phyloP scores from a whole-genome alignment of 306 rosid species.

The Castanea crenata region DNA sequence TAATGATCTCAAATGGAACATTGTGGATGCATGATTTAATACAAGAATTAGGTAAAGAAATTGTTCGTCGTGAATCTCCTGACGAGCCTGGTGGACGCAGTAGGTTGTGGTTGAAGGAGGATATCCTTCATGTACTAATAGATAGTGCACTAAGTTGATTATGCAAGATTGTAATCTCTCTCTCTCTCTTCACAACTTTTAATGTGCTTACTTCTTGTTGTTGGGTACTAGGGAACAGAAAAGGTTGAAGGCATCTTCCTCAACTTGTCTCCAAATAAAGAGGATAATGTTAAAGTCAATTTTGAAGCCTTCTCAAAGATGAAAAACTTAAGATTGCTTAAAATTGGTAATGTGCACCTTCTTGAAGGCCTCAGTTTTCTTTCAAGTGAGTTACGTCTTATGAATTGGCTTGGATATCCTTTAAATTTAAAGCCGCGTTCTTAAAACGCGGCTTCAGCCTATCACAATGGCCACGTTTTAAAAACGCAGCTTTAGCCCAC shows the following conservation, averaged over 20 bases:
- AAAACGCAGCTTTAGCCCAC: too few relatives aligned
- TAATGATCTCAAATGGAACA: background rate
- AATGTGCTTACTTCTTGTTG: background rate
- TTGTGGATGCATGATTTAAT: conserved; percentile 1
- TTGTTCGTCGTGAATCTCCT: conserved; percentile 8
- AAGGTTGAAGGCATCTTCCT: conserved; percentile 18
- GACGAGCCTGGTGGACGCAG: background rate
- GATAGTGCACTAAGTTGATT: background rate
- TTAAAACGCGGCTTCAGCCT: too few relatives aligned
- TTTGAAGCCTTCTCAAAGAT: conserved; percentile 14
- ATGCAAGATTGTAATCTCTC: background rate
- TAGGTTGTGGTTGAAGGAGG: conserved; percentile 1
- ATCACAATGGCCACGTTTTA: too few relatives aligned
- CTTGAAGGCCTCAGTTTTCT: conserved; percentile 4
- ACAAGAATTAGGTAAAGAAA: conserved; percentile 6
- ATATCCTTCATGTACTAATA: background rate
- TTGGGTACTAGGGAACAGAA: conserved; percentile 23
- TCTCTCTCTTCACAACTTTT: background rate
- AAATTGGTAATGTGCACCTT: background rate
- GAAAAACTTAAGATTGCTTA: conserved; percentile 13
- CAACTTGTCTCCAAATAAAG: background rate
- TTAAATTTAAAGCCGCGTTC: background rate
- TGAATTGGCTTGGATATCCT: conserved; percentile 30
- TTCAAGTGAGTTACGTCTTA: conserved; percentile 9
- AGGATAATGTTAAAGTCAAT: background rate